Base-by-base conservation (phyloP, 116 monocot genomes). In the Iris pallida region DNA sequence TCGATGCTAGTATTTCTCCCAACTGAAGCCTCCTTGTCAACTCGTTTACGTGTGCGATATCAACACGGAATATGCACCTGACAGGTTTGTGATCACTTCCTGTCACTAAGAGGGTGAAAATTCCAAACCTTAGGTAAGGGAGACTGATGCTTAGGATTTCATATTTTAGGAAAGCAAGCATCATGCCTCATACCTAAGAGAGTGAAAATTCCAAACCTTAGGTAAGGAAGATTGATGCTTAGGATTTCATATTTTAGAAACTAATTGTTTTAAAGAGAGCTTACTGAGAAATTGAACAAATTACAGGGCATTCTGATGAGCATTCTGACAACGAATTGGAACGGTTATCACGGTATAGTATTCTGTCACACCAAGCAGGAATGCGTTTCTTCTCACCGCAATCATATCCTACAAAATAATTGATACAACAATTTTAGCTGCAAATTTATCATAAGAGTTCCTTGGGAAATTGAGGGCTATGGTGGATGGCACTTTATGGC, bases 11-110 rank as follows among this genome's bases (percentile, higher is more conserved):
- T 82, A 95, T 82, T 69, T 84, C 75, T 76, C 88, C 84, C 62
- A 70, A 86, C 43, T 82, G 70, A 70, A 80, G 73, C 42, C 95
- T 86, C 69, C 70, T 86, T 59, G 71, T 80, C 47, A 80, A 58
- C 67, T 95, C 81, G 73, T 95, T 91, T 53, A 79, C 73, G 49
- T 74, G 77, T 30, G 95, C 84, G 71, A 95, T 80, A 57, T 86
- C 88, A 70, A 89, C 78, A 66, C 41, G 79, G 67, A 91, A 78
- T 64, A 82, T 82, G 76, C 95, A 95, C 57, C 88, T 81, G 59
- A 95, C 91, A 53, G 95, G 95, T 55, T 95, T 95, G 81, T 95
- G 95, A 74, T 95, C 95, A 72, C 95, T 95, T 67, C 91, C 91
- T 14, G 79, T 86, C 12, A 89, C 91, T 70, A 89, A 86, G 86